These are phyloP conservation scores for Phytophthora colocasiae DNA, from an alignment of 352 stramenopile genomes.

Conservation along the genomic window DNA sequence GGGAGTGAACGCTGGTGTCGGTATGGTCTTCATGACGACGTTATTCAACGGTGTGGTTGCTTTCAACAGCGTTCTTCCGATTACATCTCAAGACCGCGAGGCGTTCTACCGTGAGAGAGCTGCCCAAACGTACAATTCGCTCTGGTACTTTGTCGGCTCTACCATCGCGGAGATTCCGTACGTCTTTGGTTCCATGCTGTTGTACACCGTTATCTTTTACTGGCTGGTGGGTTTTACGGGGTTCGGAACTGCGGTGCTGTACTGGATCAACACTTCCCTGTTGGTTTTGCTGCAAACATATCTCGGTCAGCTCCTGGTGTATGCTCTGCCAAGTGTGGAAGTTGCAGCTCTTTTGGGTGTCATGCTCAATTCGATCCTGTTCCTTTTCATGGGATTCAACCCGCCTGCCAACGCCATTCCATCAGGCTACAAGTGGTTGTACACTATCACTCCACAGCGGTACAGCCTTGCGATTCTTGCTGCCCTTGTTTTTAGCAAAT, in stretches of 20 bases:
- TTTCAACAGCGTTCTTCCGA: conserved; percentile 74
- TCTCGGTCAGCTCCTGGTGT: conserved; percentile 53
- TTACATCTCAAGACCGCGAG: conserved; percentile 69
- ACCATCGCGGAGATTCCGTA: conserved; percentile 81
- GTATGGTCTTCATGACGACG: conserved; percentile 87
- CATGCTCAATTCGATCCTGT: conserved; percentile 63
- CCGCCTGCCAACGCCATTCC: conserved; percentile 55
- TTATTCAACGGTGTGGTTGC: conserved; percentile 85
- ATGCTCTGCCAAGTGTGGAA: conserved; percentile 50
- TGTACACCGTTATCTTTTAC: conserved; percentile 70
- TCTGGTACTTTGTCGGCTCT: conserved; percentile 75
- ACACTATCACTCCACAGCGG: conserved; percentile 42
- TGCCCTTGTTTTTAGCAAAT: conserved; percentile 52
- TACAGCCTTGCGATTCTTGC: conserved; percentile 52
- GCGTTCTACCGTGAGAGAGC: conserved; percentile 92
- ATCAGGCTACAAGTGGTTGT: conserved; percentile 62
- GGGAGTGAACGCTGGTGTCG: conserved; percentile 62
- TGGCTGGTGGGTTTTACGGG: conserved; percentile 62
- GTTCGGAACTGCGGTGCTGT: conserved; percentile 49
- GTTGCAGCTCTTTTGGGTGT: conserved; percentile 46
- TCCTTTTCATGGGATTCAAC: conserved; percentile 65
- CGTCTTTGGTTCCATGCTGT: conserved; percentile 49
- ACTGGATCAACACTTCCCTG: conserved; percentile 62
- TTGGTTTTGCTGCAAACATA: conserved; percentile 62
- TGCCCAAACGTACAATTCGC: conserved; percentile 83